phyloP scores from a whole-genome alignment of 2,329 filamentous ascomycete species.

The Fusarium sp. region DNA sequence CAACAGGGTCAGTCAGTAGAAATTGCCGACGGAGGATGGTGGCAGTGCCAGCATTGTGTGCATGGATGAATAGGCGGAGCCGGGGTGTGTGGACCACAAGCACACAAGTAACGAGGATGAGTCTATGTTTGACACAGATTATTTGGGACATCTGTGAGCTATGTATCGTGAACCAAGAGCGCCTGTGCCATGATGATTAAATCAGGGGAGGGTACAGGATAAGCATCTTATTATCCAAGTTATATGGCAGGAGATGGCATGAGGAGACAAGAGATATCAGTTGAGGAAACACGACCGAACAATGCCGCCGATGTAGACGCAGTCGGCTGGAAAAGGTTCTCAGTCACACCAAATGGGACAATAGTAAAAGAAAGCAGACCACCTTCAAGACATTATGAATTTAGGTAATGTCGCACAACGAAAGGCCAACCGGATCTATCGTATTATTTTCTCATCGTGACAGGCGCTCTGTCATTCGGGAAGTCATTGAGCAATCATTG shows the following conservation, averaged over 20 bases:
- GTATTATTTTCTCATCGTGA: slow-evolving; percentile 11
- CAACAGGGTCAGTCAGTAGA: slow-evolving; percentile 12
- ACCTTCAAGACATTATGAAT: not conserved
- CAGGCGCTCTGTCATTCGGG: not conserved
- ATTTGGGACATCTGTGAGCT: slow-evolving; percentile 5
- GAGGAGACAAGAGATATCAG: slow-evolving; percentile 22
- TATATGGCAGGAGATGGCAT: not conserved
- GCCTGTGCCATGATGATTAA: slow-evolving; percentile 1
- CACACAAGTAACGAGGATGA: slow-evolving; percentile 5
- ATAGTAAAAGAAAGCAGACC: not conserved
- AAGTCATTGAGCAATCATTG: slow-evolving; percentile 5
- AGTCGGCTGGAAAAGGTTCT: slow-evolving; percentile 1
- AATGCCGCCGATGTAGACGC: slow-evolving; percentile 4
- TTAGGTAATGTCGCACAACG: slow-evolving; percentile 9
- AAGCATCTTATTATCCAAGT: not conserved
- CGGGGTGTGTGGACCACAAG: slow-evolving; percentile 32
- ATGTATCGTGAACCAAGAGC: not conserved
- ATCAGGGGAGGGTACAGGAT: not conserved
- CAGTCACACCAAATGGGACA: slow-evolving; percentile 11
- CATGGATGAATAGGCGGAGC: slow-evolving; percentile 32
- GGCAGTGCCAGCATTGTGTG: slow-evolving; percentile 37
- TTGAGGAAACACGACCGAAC: slow-evolving; percentile 15
- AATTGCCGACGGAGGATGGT: slow-evolving; percentile 34
- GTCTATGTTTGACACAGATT: slow-evolving; percentile 7
- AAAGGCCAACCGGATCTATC: slow-evolving; percentile 3